Evolutionary conservation across 1,139 yeast genomes (phyloP).

Genomic region (Pichia sp.): DNA sequence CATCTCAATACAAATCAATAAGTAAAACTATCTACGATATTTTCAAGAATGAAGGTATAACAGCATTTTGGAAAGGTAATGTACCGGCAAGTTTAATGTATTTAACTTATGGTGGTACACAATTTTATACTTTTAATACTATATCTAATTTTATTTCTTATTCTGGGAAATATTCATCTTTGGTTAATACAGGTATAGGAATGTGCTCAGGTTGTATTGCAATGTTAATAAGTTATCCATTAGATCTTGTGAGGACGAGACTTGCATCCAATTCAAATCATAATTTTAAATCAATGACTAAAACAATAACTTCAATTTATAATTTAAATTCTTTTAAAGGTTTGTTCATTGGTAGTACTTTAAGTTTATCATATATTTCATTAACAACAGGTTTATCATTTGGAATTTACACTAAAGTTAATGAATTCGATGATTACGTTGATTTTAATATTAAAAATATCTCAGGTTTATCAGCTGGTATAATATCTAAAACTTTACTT

Average conservation of each 20-base stretch:
- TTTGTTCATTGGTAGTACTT: conserved; percentile 68
- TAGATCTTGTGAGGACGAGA: conserved; percentile 78
- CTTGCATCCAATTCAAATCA: conserved; percentile 52
- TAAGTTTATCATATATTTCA: conserved; percentile 39
- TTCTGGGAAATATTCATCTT: conserved; percentile 24
- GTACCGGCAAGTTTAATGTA: conserved; percentile 87
- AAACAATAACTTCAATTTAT: conserved; percentile 41
- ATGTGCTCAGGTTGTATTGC: conserved; percentile 70
- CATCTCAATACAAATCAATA: conserved; percentile 30
- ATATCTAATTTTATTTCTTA: conserved; percentile 21
- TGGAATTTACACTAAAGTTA: conserved; percentile 23
- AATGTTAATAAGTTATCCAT: conserved; percentile 73
- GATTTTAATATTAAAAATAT: conserved; percentile 29
- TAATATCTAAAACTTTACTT: conserved; percentile 59
- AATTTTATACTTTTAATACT: conserved; percentile 65
- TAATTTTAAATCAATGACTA: conserved; percentile 40
- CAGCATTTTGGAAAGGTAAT: conserved; percentile 89
- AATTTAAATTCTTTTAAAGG: conserved; percentile 45
- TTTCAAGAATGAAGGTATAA: conserved; percentile 44
- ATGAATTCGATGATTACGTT: conserved; percentile 5
- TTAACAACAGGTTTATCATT: conserved; percentile 28
- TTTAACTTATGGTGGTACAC: conserved; percentile 75
- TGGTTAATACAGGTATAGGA: conserved; percentile 46
- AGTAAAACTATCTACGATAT: conserved; percentile 33
- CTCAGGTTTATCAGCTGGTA: conserved; percentile 76